Percentiles rank a stretch among this genome's conserved stretches.
Conservation (phyloP, 2,329 filamentous ascomycete genomes). For the Neocatenulostroma microsporum region DNA sequence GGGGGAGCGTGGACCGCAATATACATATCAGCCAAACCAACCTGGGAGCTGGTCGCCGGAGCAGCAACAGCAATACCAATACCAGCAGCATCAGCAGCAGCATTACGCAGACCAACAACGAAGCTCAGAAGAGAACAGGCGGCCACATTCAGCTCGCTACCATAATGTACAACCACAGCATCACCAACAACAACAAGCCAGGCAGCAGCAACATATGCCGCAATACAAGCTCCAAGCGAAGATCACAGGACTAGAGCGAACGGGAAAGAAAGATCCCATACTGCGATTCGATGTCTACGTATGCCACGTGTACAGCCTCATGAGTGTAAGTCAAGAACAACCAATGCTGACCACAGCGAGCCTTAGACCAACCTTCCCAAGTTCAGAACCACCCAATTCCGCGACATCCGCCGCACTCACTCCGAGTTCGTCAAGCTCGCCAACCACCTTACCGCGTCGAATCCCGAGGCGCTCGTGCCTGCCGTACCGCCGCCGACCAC, state of each 20-base stretch:
- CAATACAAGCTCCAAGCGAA: slow-evolving; percentile 75
- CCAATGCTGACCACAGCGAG: slow-evolving; percentile 14
- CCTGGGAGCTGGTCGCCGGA: slow-evolving; percentile 24
- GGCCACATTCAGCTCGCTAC: slow-evolving; percentile 24
- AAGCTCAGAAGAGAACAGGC: slow-evolving; percentile 21
- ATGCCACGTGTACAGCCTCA: slow-evolving; percentile 32
- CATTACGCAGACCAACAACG: slow-evolving; percentile 27
- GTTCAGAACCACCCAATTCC: slow-evolving; percentile 95
- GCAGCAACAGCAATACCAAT: slow-evolving; percentile 24
- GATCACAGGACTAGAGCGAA: slow-evolving; percentile 86
- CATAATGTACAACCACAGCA: slow-evolving; percentile 19
- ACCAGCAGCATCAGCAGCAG: slow-evolving; percentile 29
- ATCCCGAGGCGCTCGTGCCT: slow-evolving; percentile 88
- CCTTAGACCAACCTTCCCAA: slow-evolving; percentile 91
- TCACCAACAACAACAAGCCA: slow-evolving; percentile 11
- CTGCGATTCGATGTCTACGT: slow-evolving; percentile 95
- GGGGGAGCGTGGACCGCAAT: no score
- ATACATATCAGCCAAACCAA: slow-evolving; percentile 28
- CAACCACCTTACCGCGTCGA: slow-evolving; percentile 93
- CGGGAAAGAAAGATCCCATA: slow-evolving; percentile 91
- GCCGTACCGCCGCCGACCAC: slow-evolving; percentile 92
- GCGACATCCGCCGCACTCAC: slow-evolving; percentile 90
- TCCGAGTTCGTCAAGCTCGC: slow-evolving; percentile 95
- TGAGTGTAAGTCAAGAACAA: slow-evolving; percentile 2
- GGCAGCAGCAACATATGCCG: slow-evolving; percentile 29